Evolutionary conservation across 1,284 basidiomycete species (phyloP), one percentile per base, ranked within the genome.

Genomic region (Ustilago xerochloae): DNA sequence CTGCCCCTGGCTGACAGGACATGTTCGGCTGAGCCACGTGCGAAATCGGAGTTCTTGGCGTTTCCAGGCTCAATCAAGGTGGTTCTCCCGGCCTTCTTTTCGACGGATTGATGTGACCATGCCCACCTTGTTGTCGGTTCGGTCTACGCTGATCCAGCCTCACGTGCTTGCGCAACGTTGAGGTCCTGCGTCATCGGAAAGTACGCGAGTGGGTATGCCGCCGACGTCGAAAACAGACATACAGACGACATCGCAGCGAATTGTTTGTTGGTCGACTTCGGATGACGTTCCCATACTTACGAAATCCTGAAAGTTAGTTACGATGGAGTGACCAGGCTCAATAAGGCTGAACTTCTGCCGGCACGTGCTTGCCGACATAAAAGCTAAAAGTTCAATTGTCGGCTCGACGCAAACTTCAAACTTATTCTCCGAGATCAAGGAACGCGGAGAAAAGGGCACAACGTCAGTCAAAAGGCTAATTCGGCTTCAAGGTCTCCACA

Each of bases 371-470:
- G 48, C 48, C 28, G 22, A 30, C 38, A 13, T 12, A 15, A 28
- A 15, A 22, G n/a, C n/a, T 24, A 39, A 53, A 41, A n/a, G 20
- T 41, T 16, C 10, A 8, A 13, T 22, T 18, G 18, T 18, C 5
- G 15, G 2, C 16, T n/a, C 28, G 15, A 58, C 48, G 38, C 50
- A 16, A 29, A 48, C 9, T 46, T 13, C 6, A 69, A 60, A 46
- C 36, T 63, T 26, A 63, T 56, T 69, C 66, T 69, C 61, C 65
- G 65, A 60, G 3, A 6, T 2, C 7, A 30, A 20, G 28, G 28
- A 22, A 49, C 41, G 33, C 36, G 43, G 56, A 38, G 41, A 49
- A 39, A 10, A 2, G 29, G 20, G 61, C 57, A 45, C 24, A 29
- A 7, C 26, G n/a, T 0, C 39, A 51, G 50, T 64, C 38, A 51